phyloP scores from a whole-genome alignment of 83 land plant species.

The Picea mariana region DNA sequence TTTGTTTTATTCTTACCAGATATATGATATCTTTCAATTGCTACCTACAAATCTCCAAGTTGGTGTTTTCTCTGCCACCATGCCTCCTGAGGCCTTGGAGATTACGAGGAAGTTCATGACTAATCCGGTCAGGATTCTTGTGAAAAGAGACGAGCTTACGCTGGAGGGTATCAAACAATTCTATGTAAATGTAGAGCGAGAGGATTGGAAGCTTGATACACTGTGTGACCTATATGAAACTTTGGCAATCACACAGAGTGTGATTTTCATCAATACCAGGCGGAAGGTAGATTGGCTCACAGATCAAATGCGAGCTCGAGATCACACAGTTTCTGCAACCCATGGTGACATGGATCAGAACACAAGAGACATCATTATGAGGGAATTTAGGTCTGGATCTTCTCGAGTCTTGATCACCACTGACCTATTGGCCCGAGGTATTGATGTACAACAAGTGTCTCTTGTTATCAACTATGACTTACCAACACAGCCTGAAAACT shows the following conservation, averaged over 20 bases:
- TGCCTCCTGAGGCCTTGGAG: constrained; percentile 71
- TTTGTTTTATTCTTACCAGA: constrained; percentile 27
- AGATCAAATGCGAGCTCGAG: constrained; percentile 54
- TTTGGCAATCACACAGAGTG: constrained; percentile 61
- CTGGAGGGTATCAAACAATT: constrained; percentile 71
- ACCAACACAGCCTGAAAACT: constrained; percentile 78
- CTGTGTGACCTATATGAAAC: constrained; percentile 67
- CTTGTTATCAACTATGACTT: constrained; percentile 65
- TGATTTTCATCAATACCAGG: constrained; percentile 59
- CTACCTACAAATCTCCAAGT: constrained; percentile 65
- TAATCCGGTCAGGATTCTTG: constrained; percentile 57
- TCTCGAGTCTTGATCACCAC: constrained; percentile 69
- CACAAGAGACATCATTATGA: constrained; percentile 72
- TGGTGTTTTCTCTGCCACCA: constrained; percentile 75
- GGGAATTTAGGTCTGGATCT: constrained; percentile 72
- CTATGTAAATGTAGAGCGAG: constrained; percentile 55
- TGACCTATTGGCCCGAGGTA: constrained; percentile 60
- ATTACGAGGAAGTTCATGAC: constrained; percentile 61
- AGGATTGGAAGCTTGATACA: constrained; percentile 61
- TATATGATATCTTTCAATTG: constrained; percentile 69
- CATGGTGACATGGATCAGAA: constrained; percentile 96
- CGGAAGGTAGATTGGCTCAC: constrained; percentile 65
- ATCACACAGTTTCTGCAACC: constrained; percentile 72
- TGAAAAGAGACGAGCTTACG: constrained; percentile 61
- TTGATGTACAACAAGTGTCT: constrained; percentile 63